Evolutionary conservation across 2,329 filamentous ascomycete species (phyloP).

Genomic region (Colletotrichum sojae): DNA sequence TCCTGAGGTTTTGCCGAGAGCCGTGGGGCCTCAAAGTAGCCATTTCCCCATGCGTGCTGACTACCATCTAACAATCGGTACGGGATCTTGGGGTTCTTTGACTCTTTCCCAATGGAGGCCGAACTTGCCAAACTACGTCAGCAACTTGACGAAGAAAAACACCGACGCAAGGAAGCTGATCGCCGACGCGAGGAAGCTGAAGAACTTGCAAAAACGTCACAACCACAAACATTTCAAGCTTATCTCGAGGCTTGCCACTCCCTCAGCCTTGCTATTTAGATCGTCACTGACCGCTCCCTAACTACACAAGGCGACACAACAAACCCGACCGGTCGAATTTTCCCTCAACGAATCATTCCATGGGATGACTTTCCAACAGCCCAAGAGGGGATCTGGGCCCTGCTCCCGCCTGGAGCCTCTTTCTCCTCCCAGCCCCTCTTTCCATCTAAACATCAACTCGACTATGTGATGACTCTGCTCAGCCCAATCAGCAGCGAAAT

Average conservation of each 20-base stretch:
- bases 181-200: conserved; percentile 47
- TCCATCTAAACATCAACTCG: conserved; percentile 50
- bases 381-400: conserved; percentile 51
- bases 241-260: conserved; percentile 53
- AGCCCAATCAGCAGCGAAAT: conserved; percentile 52
- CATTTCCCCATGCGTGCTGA: too few relatives aligned
- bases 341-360: conserved; percentile 52
- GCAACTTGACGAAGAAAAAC: conserved; percentile 13
- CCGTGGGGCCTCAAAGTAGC: too few relatives aligned
- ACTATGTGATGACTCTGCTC: conserved; percentile 50
- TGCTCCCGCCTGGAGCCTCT: conserved; percentile 42
- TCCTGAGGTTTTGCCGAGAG: too few relatives aligned
- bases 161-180: conserved; percentile 20
- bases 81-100: neutral
- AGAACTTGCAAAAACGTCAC: conserved; percentile 42
- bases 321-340: conserved; percentile 50
- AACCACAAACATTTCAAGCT: conserved; percentile 43
- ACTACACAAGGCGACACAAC: conserved; percentile 53
- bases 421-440: conserved; percentile 47
- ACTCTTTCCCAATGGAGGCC: neutral
- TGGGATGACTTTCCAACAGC: conserved; percentile 51
- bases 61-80: too few relatives aligned
- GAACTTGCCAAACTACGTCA: neutral
- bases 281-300: conserved; percentile 49
- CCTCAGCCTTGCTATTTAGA: conserved; percentile 48